Base-by-base conservation (phyloP, 2,329 filamentous ascomycete species). In the Neonectria faginata region DNA sequence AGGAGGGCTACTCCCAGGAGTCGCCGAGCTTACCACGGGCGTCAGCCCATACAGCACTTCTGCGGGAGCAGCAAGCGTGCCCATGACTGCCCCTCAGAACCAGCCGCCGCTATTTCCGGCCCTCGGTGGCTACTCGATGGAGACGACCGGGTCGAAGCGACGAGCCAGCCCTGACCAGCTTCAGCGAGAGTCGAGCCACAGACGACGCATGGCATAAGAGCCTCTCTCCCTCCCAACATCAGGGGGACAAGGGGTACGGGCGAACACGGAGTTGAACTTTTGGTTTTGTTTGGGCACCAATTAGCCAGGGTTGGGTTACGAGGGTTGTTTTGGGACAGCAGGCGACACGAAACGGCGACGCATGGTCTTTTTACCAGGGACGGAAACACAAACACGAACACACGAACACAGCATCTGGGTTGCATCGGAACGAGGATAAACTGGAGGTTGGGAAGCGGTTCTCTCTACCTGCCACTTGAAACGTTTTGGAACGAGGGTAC, bases 21-120 rank as follows among this genome's bases (percentile, higher is more conserved):
- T 91, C 16, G 84, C 86, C 39, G 88, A 91, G 73, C 82, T 91
- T 70, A 90, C 88, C 2, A 90, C 88, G 0, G 88, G 88, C 12
- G 81, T 89, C 33, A 88, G 85, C 67, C 86, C 87, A 0, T 90
- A 89, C 73, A 85, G 80, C 67, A 85, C 85, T n/a, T 85, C 85
- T 5, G 67, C 70, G 2, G 69, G 73, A 44, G 42, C 84, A 8
- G 77, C 81, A 3, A 80, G 73, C 42, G 59, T 70, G 29, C 68
- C 71, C 16, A 52, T 69, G 14, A 65, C 67, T 29, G 76, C 50
- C 79, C 80, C 65, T 75, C 78, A 27, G 72, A 78, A 29, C 73
- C 80, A 62, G 79, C 80, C 74, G 65, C 77, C 70, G 48, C 53
- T 72, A 25, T 70, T 79, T 50, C 76, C 77, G 5, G 69, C 67